phyloP scores from a whole-genome alignment of 2,329 filamentous ascomycete species.

The Coniella lustricola region DNA sequence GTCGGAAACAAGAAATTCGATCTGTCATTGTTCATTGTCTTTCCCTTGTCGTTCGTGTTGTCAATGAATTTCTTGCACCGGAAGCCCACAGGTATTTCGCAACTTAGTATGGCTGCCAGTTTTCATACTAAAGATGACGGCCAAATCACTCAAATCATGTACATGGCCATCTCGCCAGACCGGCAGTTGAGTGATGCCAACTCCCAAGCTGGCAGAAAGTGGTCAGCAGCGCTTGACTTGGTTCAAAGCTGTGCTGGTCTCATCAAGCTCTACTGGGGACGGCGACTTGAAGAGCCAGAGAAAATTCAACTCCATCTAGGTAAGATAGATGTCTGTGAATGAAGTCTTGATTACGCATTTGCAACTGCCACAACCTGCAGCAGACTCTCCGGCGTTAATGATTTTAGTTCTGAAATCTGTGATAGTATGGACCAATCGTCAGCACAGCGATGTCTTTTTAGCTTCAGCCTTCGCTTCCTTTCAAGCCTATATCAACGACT shows the following conservation, averaged over 20 bases:
- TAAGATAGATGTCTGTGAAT: too few species aligned
- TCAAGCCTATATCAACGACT: background rate
- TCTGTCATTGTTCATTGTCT: too few species aligned
- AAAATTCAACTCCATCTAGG: constrained; percentile 20
- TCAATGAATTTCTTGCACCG: too few species aligned
- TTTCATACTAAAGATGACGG: background rate
- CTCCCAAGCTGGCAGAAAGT: constrained; percentile 6
- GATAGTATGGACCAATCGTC: background rate
- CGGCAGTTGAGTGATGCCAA: constrained; percentile 4
- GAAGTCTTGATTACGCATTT: too few species aligned
- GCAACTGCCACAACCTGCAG: too few species aligned
- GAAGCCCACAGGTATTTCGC: too few species aligned
- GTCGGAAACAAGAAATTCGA: too few species aligned
- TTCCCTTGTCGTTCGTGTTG: too few species aligned
- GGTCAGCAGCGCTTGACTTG: constrained; percentile 12
- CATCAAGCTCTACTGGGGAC: constrained; percentile 24
- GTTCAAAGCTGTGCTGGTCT: constrained; percentile 18
- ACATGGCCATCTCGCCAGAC: constrained; percentile 13
- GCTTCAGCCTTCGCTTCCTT: background rate
- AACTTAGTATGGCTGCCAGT: too few species aligned
- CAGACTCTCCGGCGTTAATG: too few species aligned
- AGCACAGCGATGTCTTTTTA: background rate
- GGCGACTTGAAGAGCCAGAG: constrained; percentile 23
- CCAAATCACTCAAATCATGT: constrained; percentile 18
- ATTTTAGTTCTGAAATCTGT: too few species aligned